Evolutionary conservation across 495 filamentous ascomycete species (phyloP), one percentile per base, ranked within the genome.

Genomic region (Neurospora sp.): DNA sequence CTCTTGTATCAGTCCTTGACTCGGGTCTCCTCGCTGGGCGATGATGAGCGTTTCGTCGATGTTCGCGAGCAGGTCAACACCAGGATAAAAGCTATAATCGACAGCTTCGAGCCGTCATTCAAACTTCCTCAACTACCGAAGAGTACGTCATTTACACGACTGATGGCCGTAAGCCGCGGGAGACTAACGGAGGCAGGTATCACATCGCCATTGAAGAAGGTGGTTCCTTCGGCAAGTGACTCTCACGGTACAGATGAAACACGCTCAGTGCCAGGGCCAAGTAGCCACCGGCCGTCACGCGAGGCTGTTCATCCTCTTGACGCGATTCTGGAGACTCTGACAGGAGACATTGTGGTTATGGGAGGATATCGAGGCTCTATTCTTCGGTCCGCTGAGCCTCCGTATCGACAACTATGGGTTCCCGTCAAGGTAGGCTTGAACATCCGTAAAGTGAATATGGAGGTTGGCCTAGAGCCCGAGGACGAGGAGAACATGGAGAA

Each of bases 391-490:
- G 90, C 93, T 4, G 90, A 90, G 69, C 88, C 92, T 0, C 92
- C 92, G 0, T 87, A 94, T 73, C 89, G 94, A 27, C 92, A 94
- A 76, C 81, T 97, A 4, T 99, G 95, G 95, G 91, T 96, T 35
- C 95, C 95, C 0, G 90, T 99, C 79, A 98, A 97, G 81, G 92
- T 97, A 27, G 94, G 95, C 8, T 81, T 99, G 66, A 97, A 97
- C 73, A 88, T 99, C 39, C 90, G 94, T 59, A 96, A 95, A 81
- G 94, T 96, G 1, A 92, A 98, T 80, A 85, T 98, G 8, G 94
- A 97, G 79, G 91, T 98, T 66, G 95, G 94, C 2, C 78, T 98
- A 35, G 86, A 91, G 9, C 89, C 88, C 11, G 92, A 94, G 77
- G 95, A 97, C 75, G 95, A 98, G 76, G 93, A 96, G 76, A 87